Evolutionary conservation across 768 basidiomycete genomes (phyloP), one percentile per base, ranked within the genome.

Genomic region (Lactifluus echinatus): DNA sequence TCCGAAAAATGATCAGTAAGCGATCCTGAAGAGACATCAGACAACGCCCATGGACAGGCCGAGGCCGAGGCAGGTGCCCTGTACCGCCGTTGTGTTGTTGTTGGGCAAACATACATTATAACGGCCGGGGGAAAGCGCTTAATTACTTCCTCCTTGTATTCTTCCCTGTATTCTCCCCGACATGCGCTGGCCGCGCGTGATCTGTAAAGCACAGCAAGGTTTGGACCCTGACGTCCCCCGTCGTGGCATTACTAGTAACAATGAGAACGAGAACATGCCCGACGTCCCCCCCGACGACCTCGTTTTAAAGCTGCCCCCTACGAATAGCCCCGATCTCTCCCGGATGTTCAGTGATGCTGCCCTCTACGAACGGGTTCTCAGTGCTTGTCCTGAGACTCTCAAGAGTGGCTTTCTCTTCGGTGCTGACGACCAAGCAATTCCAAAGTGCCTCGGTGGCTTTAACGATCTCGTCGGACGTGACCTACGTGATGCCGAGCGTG

Each of bases 391-490:
- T 1, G 48, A 50, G 19, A 1, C 53, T 4, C 28, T 59, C 0
- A 50, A 45, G 12, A 40, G 14, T 6, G 36, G 21, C 19, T 39
- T 17, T 12, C 8, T 48, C 23, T 52, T 47, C 8, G 23, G 15
- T 14, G 34, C 33, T 2, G 47, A 53, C 2, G 59, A 50, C 7
- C 24, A 28, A 50, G 21, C 46, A 1, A 50, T 64, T 11, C 65
- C 70, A 29, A 64, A 66, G 12, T 55, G 63, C 26, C 50, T 65
- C 19, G 67, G 68, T 19, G 70, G 72, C 23, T 76, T 78, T 57
- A 71, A 69, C 6, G 65, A 73, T 19, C 73, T 79, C n/a, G 70
- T 79, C 14, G 73, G 67, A n/a, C 66, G 68, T 15, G 73, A 78
- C 55, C 71, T 79, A 15, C 70, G 62, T 49, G 54, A 65, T 0